Percentiles rank a stretch among this genome's conserved stretches.
Evolutionary conservation across 2,329 filamentous ascomycete genomes (phyloP).

Genomic region (Trichoderma gracile): DNA sequence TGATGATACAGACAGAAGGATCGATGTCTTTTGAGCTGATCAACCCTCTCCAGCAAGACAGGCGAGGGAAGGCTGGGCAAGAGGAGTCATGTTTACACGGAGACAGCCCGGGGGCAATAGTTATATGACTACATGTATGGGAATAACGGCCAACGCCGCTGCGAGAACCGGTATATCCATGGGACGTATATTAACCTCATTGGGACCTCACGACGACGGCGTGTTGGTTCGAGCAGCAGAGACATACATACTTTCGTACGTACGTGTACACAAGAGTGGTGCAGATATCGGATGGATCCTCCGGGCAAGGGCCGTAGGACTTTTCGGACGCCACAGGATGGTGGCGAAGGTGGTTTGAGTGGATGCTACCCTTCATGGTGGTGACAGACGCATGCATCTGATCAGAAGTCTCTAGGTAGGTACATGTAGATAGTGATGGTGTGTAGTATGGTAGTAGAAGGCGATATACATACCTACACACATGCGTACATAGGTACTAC

Average conservation of each 20-base stretch:
- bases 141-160: background rate
- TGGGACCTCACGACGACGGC: constrained; percentile 5
- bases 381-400: constrained; percentile 6
- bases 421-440: no score
- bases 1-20: background rate
- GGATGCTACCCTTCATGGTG: constrained; percentile 21
- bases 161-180: constrained; percentile 2
- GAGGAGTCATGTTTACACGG: background rate
- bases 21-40: constrained; percentile 3
- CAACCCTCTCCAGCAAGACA: constrained; percentile 6
- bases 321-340: background rate
- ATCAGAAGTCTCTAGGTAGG: background rate
- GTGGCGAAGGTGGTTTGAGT: background rate
- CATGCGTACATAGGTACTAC: no score
- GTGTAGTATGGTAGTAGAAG: no score
- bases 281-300: constrained; percentile 6
- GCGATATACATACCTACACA: no score
- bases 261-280: background rate
- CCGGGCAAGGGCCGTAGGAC: background rate
- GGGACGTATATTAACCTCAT: background rate
- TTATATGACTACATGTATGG: constrained; percentile 14
- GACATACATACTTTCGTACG: background rate
- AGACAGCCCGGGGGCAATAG: constrained; percentile 6
- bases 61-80: no score
- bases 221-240: constrained; percentile 11